Evolutionary conservation across 148 eudicot genomes (phyloP), one percentile per base, ranked within the genome.

Genomic region (Silene latifolia): DNA sequence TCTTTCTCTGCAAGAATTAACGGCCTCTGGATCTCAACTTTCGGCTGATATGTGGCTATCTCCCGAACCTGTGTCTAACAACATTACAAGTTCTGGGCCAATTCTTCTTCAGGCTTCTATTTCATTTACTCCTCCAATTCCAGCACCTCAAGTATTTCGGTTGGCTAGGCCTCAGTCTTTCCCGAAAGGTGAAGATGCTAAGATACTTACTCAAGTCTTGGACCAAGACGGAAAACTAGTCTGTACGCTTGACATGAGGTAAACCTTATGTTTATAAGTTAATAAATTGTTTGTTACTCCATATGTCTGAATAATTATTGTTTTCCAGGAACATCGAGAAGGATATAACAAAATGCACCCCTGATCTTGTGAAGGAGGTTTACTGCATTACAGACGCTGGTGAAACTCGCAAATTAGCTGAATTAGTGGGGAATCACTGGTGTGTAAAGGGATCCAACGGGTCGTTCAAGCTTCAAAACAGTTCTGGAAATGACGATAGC

Each of bases 121-220:
- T 63, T 93, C 98, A 67, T 85, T 87, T 71, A 88, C 89, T 62
- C 54, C 82, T 72, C 92, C 98, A 67, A 82, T 78, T 47, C 67
- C 82, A 25, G 90, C 89, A 56, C 85, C 94, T 35, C 82, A 82
- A 74, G 82, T 78, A 73, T 81, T 87, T 69, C 82, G 80, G 74
- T 84, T 93, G 79, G 81, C 83, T 62, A 81, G 59, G 23, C 80
- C 88, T 57, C 76, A 62, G 46, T 72, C 85, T 44, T 72, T 78
- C 70, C 80, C 68, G 24, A 84, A 90, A n/a, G 24, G n/a, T 68
- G 19, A 13, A 20, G 39, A 69, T 46, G n/a, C 17, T 69, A 14
- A 69, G 32, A 47, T 21, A 5, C 29, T 0, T 12, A 51, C 59
- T 25, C 58, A 10, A 19, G 72, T 69, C 10, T 10, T 47, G n/a